These are phyloP conservation scores for Herpetomonas tarakana DNA, from an alignment of 208 protist species.

Conservation along the genomic window DNA sequence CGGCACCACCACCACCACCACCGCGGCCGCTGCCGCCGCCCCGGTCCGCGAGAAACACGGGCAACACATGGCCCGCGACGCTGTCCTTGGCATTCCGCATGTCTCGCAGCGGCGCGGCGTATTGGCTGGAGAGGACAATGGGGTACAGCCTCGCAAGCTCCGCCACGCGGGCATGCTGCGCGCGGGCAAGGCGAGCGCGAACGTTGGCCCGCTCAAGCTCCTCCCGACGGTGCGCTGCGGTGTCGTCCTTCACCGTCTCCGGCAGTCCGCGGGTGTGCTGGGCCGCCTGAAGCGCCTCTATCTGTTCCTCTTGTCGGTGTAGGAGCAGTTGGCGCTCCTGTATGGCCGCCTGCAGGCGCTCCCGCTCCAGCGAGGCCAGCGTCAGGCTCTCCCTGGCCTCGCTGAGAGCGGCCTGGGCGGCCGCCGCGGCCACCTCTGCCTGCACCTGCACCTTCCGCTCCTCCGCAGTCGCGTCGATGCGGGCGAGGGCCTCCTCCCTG, in stretches of 20 bases:
- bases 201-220: slow-evolving; percentile 19
- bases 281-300: slow-evolving; percentile 13
- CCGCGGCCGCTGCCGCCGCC: too few species aligned
- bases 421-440: slow-evolving; percentile 21
- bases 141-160: slow-evolving; percentile 31
- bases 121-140: slow-evolving; percentile 24
- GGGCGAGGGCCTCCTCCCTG: slow-evolving; percentile 11
- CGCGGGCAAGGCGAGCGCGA: slow-evolving; percentile 25
- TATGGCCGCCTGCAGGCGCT: slow-evolving; percentile 25
- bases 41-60: background rate
- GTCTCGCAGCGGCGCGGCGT: slow-evolving; percentile 3
- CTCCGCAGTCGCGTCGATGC: slow-evolving; percentile 19
- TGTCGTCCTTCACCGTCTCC: background rate
- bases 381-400: slow-evolving; percentile 30
- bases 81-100: slow-evolving; percentile 21
- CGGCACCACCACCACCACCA: slow-evolving; percentile 3
- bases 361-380: slow-evolving; percentile 25
- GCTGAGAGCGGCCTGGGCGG: slow-evolving; percentile 27
- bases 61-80: slow-evolving; percentile 22
- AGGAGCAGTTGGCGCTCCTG: slow-evolving; percentile 20
- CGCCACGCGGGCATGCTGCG: slow-evolving; percentile 13
- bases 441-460: slow-evolving; percentile 5
- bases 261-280: background rate
- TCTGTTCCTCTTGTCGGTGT: slow-evolving; percentile 19
- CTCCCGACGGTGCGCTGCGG: background rate